A percentile compares a stretch with the other conserved stretches of the same genome.
phyloP scores from a whole-genome alignment of 441 rosid genomes.

The Gossypium aridum region DNA sequence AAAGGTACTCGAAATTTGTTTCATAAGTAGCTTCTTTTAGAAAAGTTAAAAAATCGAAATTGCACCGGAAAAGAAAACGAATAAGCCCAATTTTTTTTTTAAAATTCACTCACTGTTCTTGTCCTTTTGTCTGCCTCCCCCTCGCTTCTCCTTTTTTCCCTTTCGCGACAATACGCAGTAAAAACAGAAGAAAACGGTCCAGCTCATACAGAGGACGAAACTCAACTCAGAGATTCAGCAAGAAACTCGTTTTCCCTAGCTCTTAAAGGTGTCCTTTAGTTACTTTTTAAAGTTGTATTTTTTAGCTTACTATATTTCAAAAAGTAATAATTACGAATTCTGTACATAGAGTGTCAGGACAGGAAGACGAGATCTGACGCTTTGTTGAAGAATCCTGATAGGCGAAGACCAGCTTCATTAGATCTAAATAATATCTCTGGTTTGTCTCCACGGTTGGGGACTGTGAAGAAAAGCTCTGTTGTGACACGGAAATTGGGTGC shows the following conservation, averaged over 20 bases:
- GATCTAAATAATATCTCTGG: conserved; percentile 68
- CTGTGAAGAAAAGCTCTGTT: conserved; percentile 42
- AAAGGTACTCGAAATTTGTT: conserved; percentile 41
- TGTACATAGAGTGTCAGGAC: conserved; percentile 65
- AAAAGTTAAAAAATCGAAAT: not conserved
- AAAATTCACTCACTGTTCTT: not conserved
- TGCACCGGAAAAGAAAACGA: conserved; percentile 7
- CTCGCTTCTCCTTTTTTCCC: conserved; percentile 17
- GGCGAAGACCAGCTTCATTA: conserved; percentile 64
- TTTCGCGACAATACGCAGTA: conserved; percentile 31
- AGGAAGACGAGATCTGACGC: conserved; percentile 77
- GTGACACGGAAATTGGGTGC: conserved; percentile 44
- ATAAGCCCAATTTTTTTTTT: not conserved
- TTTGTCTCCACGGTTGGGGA: conserved; percentile 63
- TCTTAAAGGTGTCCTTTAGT: conserved; percentile 50
- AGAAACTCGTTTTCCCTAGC: conserved; percentile 85
- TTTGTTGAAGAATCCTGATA: conserved; percentile 46
- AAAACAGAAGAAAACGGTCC: conserved; percentile 42
- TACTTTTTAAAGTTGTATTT: not conserved
- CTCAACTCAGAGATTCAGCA: conserved; percentile 54
- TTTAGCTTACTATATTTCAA: not conserved
- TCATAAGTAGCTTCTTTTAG: conserved; percentile 5
- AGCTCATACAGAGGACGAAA: conserved; percentile 33
- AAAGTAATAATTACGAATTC: not conserved
- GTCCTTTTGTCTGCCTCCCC: conserved; percentile 2